These are phyloP conservation scores for Chenopodium berlandieri DNA, from an alignment of 148 eudicot genomes.

Conservation along the genomic window DNA sequence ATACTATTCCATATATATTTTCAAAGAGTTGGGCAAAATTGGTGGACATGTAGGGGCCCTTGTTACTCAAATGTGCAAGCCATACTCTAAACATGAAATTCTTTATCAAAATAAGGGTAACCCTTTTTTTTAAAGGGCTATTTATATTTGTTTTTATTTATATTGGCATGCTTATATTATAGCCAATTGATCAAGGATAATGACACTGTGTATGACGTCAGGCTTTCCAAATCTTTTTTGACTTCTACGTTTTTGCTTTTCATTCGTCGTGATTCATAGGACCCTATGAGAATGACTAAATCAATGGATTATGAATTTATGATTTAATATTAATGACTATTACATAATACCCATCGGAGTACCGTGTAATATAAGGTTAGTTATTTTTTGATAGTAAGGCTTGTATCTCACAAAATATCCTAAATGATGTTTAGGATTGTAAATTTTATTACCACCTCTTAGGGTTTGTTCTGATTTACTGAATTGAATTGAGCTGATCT, in stretches of 20 bases:
- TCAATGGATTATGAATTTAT: no score
- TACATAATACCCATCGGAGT: no score
- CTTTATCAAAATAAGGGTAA: neutral
- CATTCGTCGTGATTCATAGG: neutral
- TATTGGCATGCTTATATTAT: neutral
- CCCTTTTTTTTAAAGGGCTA: neutral
- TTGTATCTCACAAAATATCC: no score
- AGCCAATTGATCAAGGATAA: neutral
- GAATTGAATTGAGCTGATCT: no score
- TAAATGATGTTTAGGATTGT: no score
- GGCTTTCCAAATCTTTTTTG: neutral
- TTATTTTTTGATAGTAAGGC: no score
- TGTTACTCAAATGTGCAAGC: conserved; percentile 6
- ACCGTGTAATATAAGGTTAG: no score
- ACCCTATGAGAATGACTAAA: neutral
- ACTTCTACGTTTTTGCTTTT: neutral
- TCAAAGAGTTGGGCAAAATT: neutral
- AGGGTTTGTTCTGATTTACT: no score
- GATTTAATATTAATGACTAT: no score
- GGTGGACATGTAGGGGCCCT: conserved; percentile 17
- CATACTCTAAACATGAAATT: conserved; percentile 13
- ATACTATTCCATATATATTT: neutral
- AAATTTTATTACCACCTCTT: no score
- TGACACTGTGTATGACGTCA: neutral
- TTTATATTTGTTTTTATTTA: neutral